Base-by-base conservation (phyloP, 1,284 basidiomycete genomes). In the Cutaneotrichosporon sp. region DNA sequence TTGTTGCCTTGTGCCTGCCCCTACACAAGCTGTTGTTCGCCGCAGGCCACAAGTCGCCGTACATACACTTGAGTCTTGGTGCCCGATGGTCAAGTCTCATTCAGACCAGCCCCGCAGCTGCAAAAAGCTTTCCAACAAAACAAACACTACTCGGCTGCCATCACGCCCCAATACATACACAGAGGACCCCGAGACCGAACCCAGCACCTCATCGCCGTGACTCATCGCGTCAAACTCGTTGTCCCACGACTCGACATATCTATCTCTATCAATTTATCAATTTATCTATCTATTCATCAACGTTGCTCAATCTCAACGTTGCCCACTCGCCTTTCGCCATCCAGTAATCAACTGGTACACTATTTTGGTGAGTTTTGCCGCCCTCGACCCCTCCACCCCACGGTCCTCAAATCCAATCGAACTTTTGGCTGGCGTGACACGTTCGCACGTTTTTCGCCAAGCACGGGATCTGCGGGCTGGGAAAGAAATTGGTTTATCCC, bases 361-460 rank as follows among this genome's bases (percentile, higher is more conserved):
- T 26, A 26, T 26, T 26, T 46, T 16, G 18, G 42, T 46, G 42
- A 46, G 42, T 46, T 46, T 46, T 46, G 42, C 42, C 42, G 18
- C 38, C 5, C 4, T 11, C 9, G 16, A 14, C 38, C 38, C 50
- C 50, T 30, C 50, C 26, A 21, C 49, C 49, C 30, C 22, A 9
- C 26, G 26, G 26, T 26, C 10, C 30, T 30, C 50, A 18, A 31
- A 32, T 31, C 31, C 51, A 18, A 53, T 34, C 6, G 51, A n/a
- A n/a, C 14, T 10, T 53, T 18, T 2, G 18, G 8, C 18, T 53
- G 51, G 51, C 51, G 51, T 53, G 51, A 31, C 51, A 53, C 51
- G 51, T 53, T 53, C 51, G 51, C 51, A 53, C 51, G 51, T 53
- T 53, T 52, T 53, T 34, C 16, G 51, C 49, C 26, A 51, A 26